These are phyloP conservation scores for Rhytidiadelphus loreus DNA, from an alignment of 225 moss, liverwort and hornwort species.

Conservation along the genomic window DNA sequence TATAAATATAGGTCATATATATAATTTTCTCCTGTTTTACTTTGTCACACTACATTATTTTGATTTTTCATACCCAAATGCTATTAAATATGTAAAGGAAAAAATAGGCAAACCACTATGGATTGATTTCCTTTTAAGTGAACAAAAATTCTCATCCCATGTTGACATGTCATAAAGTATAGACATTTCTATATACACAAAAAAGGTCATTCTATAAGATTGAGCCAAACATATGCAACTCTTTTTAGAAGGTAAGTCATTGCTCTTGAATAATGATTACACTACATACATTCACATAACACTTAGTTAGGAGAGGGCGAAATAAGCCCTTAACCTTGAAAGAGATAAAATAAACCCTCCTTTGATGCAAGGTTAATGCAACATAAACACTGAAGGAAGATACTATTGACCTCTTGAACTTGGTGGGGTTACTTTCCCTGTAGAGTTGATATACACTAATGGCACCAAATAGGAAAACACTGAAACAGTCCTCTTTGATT, in stretches of 20 bases:
- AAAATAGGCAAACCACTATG: not conserved
- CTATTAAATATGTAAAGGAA: not conserved
- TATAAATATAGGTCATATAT: not conserved
- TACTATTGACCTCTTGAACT: not conserved
- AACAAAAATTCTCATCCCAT: not conserved
- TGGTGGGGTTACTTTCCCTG: not conserved
- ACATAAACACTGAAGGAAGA: not conserved
- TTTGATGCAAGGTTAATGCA: too few species aligned
- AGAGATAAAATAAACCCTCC: not conserved
- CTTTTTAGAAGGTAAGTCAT: too few species aligned
- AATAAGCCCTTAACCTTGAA: not conserved
- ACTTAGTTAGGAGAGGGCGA: rapidly evolving
- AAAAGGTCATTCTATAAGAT: not conserved
- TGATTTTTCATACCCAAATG: not conserved
- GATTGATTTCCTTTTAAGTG: not conserved
- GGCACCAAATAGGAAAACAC: not conserved
- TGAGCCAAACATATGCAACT: not conserved
- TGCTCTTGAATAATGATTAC: not conserved
- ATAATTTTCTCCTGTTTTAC: not conserved
- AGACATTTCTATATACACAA: too few species aligned
- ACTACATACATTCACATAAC: not conserved
- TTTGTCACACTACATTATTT: too few species aligned
- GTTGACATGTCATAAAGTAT: not conserved
- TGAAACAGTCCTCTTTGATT: not conserved
- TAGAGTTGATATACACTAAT: not conserved